phyloP scores from a whole-genome alignment of 768 basidiomycete genomes.

The Candolleomyces aberdarensis region DNA sequence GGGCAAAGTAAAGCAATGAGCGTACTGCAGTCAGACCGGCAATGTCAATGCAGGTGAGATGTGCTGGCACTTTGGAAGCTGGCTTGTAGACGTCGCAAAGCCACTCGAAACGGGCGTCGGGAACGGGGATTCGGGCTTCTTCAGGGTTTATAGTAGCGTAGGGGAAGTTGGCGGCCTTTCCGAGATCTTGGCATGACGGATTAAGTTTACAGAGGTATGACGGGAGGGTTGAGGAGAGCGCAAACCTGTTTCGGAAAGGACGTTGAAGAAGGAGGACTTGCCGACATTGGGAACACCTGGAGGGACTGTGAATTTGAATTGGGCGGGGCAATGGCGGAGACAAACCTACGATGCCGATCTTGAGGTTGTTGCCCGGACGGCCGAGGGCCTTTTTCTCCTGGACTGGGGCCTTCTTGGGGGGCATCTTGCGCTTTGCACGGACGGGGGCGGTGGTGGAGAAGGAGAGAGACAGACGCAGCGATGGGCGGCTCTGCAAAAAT shows the following conservation, averaged over 20 bases:
- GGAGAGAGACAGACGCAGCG: slow-evolving; percentile 18
- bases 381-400: slow-evolving; percentile 87
- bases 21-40: slow-evolving; percentile 92
- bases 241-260: slow-evolving; percentile 84
- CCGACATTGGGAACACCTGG: slow-evolving; percentile 94
- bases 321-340: slow-evolving; percentile 21
- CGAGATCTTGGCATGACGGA: slow-evolving; percentile 55
- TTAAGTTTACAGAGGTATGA: slow-evolving; percentile 11
- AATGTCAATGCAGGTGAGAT: slow-evolving; percentile 97
- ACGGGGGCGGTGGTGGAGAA: slow-evolving; percentile 35
- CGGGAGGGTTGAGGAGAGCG: slow-evolving; percentile 6
- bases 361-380: slow-evolving; percentile 92
- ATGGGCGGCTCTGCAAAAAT: slow-evolving; percentile 13
- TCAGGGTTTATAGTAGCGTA: slow-evolving; percentile 94
- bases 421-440: slow-evolving; percentile 69
- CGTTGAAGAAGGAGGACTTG: slow-evolving; percentile 99
- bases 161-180: slow-evolving; percentile 96
- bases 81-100: slow-evolving; percentile 91
- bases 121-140: slow-evolving; percentile 94
- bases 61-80: slow-evolving; percentile 81
- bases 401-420: slow-evolving; percentile 79
- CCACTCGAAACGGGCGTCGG: slow-evolving; percentile 94
- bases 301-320: slow-evolving; percentile 15
- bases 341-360: slow-evolving; percentile 98
- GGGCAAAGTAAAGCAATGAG: slow-evolving; percentile 8